Conservation (phyloP, 805 yeast species). For the Candida ficus region DNA sequence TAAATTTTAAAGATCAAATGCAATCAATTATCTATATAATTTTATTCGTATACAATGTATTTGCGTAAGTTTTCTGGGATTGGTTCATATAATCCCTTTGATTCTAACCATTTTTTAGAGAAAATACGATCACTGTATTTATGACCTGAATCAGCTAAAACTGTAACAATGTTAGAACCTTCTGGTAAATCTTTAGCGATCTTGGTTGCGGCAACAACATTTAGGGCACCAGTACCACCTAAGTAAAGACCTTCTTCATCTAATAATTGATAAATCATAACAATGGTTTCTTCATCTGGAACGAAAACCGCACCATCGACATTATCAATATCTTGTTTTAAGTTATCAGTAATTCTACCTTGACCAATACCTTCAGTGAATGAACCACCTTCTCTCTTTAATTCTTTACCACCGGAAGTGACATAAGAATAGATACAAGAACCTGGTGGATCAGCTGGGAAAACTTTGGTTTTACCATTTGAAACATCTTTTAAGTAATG, state of each 20-base stretch:
- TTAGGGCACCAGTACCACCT: slow-evolving; percentile 88
- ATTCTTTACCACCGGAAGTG: slow-evolving; percentile 58
- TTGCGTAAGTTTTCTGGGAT: slow-evolving; percentile 68
- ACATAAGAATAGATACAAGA: slow-evolving; percentile 78
- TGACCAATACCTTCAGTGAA: slow-evolving; percentile 97
- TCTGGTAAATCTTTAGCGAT: slow-evolving; percentile 76
- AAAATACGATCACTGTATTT: slow-evolving; percentile 81
- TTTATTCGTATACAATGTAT: slow-evolving; percentile 45
- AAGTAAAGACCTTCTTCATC: slow-evolving; percentile 88
- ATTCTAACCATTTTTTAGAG: slow-evolving; percentile 69
- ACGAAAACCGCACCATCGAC: slow-evolving; percentile 79
- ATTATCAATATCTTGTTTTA: slow-evolving; percentile 63
- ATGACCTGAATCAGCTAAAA: slow-evolving; percentile 88
- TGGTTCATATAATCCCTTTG: slow-evolving; percentile 57
- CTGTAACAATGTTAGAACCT: slow-evolving; percentile 75
- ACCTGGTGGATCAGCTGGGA: slow-evolving; percentile 93
- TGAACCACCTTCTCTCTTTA: slow-evolving; percentile 74
- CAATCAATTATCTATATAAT: background rate
- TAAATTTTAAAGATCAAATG: too few species aligned
- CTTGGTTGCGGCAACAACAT: slow-evolving; percentile 82
- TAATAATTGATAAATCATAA: slow-evolving; percentile 75
- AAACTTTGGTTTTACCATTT: slow-evolving; percentile 54
- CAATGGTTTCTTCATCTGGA: slow-evolving; percentile 75
- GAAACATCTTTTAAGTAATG: slow-evolving; percentile 69
- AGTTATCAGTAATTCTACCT: slow-evolving; percentile 84